Base-by-base conservation (phyloP, 2,329 filamentous ascomycete species). In the Didymella sp. region DNA sequence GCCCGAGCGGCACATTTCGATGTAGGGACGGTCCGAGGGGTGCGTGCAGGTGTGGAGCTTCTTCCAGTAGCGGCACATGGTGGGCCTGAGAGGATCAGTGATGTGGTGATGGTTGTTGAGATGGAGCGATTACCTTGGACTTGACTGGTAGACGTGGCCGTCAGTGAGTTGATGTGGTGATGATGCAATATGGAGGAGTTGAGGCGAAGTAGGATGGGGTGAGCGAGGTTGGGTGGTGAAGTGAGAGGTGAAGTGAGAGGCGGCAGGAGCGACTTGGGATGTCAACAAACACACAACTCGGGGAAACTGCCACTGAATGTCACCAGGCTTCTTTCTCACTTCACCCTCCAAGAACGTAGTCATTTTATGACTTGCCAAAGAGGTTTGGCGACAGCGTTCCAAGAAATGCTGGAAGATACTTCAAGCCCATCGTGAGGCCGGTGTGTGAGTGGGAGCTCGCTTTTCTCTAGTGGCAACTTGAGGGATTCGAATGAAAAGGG, bases 41-140 rank as follows among this genome's bases (percentile, higher is more conserved):
- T 69, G 60, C 3, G 41, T 51, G 55, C 68, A 70, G 3, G 64
- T 68, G 47, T 69, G 65, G 7, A 49, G 37, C 30, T 70, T 70
- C 40, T 60, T 68, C 65, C 66, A 68, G 61, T 68, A 69, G 21
- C 51, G 53, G 49, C 68, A 70, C 68, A 70, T 70, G 8, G 6
- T 60, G 45, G 43, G n/a, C 49, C 40, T 25, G 22, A 12, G 38
- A 19, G 11, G 17, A 27, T 50, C 8, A 53, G 51, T 35, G 30
- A 17, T 17, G 13, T 19, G 3, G 13, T 24, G 33, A 6, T 15
- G 3, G 41, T 43, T 12, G 15, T 30, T 21, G 17, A 44, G 42
- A 27, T 44, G 42, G 19, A 2, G 6, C 1, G 1, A 7, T 4
- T 22, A 22, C 11, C 35, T 22, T 22, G 2, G 15, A 19, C n/a